These are phyloP conservation scores for Adenanthera pavonina DNA, from an alignment of 306 rosid genomes.

Conservation along the genomic window DNA sequence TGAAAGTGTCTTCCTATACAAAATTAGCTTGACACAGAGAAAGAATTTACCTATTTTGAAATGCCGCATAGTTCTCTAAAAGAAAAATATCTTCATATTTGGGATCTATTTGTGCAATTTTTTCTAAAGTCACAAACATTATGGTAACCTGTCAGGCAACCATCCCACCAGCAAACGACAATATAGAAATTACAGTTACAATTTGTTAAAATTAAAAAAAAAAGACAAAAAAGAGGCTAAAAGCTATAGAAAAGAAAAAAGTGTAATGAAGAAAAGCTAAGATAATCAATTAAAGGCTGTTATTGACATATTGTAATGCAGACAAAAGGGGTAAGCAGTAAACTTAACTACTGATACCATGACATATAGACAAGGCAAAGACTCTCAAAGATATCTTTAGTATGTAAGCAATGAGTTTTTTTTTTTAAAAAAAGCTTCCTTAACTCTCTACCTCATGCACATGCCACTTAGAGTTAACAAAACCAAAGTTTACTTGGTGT, in stretches of 20 bases:
- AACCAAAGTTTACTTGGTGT: too few relatives aligned
- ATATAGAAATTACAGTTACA: conserved; percentile 25
- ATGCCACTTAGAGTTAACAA: too few relatives aligned
- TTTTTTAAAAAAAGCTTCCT: too few relatives aligned
- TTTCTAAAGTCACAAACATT: conserved; percentile 96
- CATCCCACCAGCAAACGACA: conserved; percentile 36
- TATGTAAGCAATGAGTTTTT: too few relatives aligned
- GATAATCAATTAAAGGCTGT: too few relatives aligned
- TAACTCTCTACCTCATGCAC: too few relatives aligned
- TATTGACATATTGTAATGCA: too few relatives aligned
- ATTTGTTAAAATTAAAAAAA: conserved; percentile 8
- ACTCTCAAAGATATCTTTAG: too few relatives aligned
- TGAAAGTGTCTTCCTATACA: background rate
- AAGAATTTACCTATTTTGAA: conserved; percentile 82
- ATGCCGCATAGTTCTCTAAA: conserved; percentile 94
- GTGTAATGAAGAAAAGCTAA: background rate
- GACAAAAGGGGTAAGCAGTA: too few relatives aligned
- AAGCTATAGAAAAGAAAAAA: background rate
- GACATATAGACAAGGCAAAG: too few relatives aligned
- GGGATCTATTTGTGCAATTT: conserved; percentile 83
- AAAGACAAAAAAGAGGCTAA: background rate
- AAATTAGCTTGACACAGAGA: conserved; percentile 34
- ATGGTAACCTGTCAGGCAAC: conserved; percentile 78
- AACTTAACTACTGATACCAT: too few relatives aligned
- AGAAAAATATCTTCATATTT: conserved; percentile 90